Base-by-base conservation (phyloP, 306 rosid species). In the Lathyrus aphaca region DNA sequence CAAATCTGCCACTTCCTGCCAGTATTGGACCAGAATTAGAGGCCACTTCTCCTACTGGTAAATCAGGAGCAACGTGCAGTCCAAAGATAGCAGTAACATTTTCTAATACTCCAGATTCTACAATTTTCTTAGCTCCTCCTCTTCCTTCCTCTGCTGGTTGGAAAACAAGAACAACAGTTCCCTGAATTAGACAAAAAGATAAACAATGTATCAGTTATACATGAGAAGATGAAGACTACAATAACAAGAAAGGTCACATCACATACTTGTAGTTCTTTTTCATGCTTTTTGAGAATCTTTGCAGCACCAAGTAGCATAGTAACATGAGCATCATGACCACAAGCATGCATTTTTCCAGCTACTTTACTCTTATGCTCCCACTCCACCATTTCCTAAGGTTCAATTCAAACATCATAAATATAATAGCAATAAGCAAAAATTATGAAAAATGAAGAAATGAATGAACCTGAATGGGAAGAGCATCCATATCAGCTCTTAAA, bases 61-160 rank as follows among this genome's bases (percentile, higher is more conserved):
- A 2, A 13, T 75, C 55, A 50, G 83, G 65, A 16, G 65, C 17
- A 8, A 86, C 73, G 53, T 88, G 98, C 81, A 92, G 72, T 44
- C 93, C 96, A 68, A 92, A 92, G 64, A 90, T 88, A 4, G 98
- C 96, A 5, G 61, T 53, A 49, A 92, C 93, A 83, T 90, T 92
- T 64, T 86, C 91, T 44, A 92, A 74, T 57, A 42, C 93, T 62
- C 92, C 91, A 32, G 82, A 50, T 5, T 81, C 87, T 59, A 92
- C 6, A 44, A 92, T 69, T 77, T 80, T 83, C 79, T 72, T 76
- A 38, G 96, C 96, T 65, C 98, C 96, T 27, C 72, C 93, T 77
- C 86, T 86, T 75, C 90, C 96, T 83, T 92, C 96, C 81, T 92
- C 98, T 8, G 93, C 98, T 62, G 98, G 98, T 86, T 92, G 98